Evolutionary conservation across 805 yeast species (phyloP).

Genomic region (Saccharomycopsis selenospora): DNA sequence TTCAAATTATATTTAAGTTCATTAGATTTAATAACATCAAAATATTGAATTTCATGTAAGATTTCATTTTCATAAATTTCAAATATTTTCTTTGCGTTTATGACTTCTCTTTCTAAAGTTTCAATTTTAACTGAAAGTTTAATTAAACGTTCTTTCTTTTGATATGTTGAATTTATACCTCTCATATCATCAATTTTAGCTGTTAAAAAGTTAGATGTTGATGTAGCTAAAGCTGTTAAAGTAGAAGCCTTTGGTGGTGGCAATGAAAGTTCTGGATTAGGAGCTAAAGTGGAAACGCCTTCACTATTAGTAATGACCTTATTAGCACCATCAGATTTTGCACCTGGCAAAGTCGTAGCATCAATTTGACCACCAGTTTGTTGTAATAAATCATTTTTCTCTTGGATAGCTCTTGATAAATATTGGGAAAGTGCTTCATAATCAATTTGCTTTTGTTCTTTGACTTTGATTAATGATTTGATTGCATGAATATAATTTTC

Average conservation of each 20-base stretch:
- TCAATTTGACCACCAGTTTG: slow-evolving; percentile 28
- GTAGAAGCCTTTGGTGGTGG: slow-evolving; percentile 21
- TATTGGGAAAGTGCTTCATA: slow-evolving; percentile 81
- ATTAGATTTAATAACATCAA: slow-evolving; percentile 71
- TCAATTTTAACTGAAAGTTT: slow-evolving; percentile 44
- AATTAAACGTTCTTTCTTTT: slow-evolving; percentile 43
- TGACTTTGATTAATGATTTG: slow-evolving; percentile 64
- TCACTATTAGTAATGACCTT: slow-evolving; percentile 13
- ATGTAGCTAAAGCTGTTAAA: slow-evolving; percentile 16
- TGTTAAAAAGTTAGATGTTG: slow-evolving; percentile 40
- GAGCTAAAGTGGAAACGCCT: slow-evolving; percentile 15
- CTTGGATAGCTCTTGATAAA: slow-evolving; percentile 60
- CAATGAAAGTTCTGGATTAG: slow-evolving; percentile 14
- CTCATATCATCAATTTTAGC: slow-evolving; percentile 54
- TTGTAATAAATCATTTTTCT: slow-evolving; percentile 44
- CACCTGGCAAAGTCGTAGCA: not conserved
- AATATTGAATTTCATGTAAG: slow-evolving; percentile 50
- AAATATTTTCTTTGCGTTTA: slow-evolving; percentile 41
- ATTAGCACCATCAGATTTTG: slow-evolving; percentile 4
- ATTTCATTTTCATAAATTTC: slow-evolving; percentile 52
- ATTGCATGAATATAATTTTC: slow-evolving; percentile 69
- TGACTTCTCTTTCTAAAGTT: slow-evolving; percentile 43
- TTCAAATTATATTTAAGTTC: slow-evolving; percentile 70
- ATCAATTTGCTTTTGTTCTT: slow-evolving; percentile 88
- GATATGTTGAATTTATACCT: slow-evolving; percentile 42